Evolutionary conservation across 2,329 filamentous ascomycete species (phyloP).

Genomic region (Trichoderma atrobrunneum): DNA sequence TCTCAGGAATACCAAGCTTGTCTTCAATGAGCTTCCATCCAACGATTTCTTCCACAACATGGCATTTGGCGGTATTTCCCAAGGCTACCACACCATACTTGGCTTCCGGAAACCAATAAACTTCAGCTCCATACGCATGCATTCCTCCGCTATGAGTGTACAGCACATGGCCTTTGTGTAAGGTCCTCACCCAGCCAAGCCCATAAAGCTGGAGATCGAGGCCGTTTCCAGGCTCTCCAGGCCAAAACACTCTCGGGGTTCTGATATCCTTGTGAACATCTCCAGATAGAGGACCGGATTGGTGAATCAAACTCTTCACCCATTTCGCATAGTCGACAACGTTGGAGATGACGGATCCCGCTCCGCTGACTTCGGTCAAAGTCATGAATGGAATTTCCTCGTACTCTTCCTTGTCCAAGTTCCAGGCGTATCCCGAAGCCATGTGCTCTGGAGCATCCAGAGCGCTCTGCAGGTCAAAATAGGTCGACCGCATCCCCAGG

Average conservation of each 20-base stretch:
- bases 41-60: conserved; percentile 28
- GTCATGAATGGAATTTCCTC: conserved; percentile 28
- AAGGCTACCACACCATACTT: conserved; percentile 34
- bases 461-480: conserved; percentile 33
- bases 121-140: conserved; percentile 28
- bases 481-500: conserved; percentile 46
- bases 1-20: conserved; percentile 25
- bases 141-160: conserved; percentile 33
- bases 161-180: conserved; percentile 28
- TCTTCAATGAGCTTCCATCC: conserved; percentile 33
- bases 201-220: conserved; percentile 28
- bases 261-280: conserved; percentile 31
- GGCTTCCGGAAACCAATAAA: conserved; percentile 35
- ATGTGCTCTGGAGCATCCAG: conserved; percentile 29
- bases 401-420: conserved; percentile 27
- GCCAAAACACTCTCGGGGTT: conserved; percentile 31
- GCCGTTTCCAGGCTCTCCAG: background rate
- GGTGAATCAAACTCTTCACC: conserved; percentile 46
- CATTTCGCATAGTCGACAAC: conserved; percentile 52
- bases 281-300: conserved; percentile 26
- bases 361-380: conserved; percentile 36
- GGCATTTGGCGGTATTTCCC: conserved; percentile 43
- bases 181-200: conserved; percentile 31
- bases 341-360: conserved; percentile 44
- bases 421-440: conserved; percentile 43